Evolutionary conservation across 2,329 filamentous ascomycete genomes (phyloP), one percentile per base, ranked within the genome.

Genomic region (Lasiodiplodia theobromae): DNA sequence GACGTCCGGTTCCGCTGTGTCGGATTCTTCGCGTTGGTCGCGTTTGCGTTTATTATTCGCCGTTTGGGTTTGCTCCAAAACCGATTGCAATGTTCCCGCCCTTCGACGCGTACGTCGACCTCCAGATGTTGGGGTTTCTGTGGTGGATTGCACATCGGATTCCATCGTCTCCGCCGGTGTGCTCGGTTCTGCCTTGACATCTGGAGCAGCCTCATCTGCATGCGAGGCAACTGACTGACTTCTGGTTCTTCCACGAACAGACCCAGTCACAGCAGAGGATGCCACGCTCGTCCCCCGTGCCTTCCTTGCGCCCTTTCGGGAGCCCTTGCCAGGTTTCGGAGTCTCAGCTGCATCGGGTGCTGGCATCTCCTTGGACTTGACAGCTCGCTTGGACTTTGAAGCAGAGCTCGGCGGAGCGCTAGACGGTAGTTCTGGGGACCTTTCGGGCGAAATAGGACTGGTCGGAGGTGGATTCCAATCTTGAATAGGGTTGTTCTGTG

Each of bases 171-270:
- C 81, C 31, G 80, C 78, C 6, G 83, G 82, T 21, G 81, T 83
- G 7, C 78, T 80, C 14, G 82, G 82, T 71, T 86, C 84, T 12
- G 77, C 78, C 70, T 86, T 86, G 69, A 86, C 80, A 63, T 82
- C 80, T n/a, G 75, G 72, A 3, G 77, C 76, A 40, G 81, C 68
- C 0, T 79, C 81, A 28, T 83, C 82, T 4, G 79, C 78, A 54
- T 82, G 80, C 2, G 83, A 85, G 16, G 81, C 74, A 54, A 85
- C 77, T 14, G 84, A 86, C 44, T 82, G 82, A 71, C 84, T 85
- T 62, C 84, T 77, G 58, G 83, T 85, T 14, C 82, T 78, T 57
- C 78, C 80, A 69, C 80, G 79, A 31, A 77, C 72, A 18, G 82
- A 83, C 5, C 81, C 80, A 51, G 80, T 82, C 31, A 83, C 78